A percentile compares a stretch with the other conserved stretches of the same genome.
Conservation (phyloP, 306 rosid genomes). For the Glycyrrhiza uralensis region DNA sequence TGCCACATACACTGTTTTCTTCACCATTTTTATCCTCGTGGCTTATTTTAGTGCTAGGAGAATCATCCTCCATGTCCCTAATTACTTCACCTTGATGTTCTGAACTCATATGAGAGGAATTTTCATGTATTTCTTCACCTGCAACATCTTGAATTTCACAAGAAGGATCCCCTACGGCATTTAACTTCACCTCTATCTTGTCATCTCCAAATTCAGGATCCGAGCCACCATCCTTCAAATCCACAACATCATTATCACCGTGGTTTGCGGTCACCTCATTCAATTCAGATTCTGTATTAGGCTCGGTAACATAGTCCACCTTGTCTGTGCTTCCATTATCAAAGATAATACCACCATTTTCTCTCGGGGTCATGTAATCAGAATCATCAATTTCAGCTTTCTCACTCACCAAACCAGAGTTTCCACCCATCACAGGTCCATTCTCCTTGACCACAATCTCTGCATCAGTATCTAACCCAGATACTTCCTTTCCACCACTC, state of each 20-base stretch:
- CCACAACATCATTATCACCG: constrained; percentile 19
- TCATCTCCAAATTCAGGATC: constrained; percentile 27
- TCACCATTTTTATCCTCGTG: constrained; percentile 17
- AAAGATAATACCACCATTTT: constrained; percentile 8
- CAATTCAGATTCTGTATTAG: constrained; percentile 33
- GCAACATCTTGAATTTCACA: constrained; percentile 29
- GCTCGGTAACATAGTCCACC: constrained; percentile 28
- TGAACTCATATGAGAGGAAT: constrained; percentile 4
- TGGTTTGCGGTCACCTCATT: constrained; percentile 24
- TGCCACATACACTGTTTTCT: no score
- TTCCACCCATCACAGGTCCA: constrained; percentile 27
- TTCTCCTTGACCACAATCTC: constrained; percentile 25
- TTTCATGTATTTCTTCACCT: constrained; percentile 21
- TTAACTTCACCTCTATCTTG: constrained; percentile 6
- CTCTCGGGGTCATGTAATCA: constrained; percentile 28
- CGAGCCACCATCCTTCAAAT: constrained; percentile 23
- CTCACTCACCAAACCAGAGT: constrained; percentile 7
- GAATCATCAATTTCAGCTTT: constrained; percentile 37
- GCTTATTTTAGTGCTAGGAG: constrained; percentile 11
- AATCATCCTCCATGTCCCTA: constrained; percentile 22
- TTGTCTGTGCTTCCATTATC: constrained; percentile 30
- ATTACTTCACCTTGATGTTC: constrained; percentile 28
- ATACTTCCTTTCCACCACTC: constrained; percentile 34
- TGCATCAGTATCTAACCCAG: constrained; percentile 29
- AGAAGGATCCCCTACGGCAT: constrained; percentile 25